phyloP scores from a whole-genome alignment of 495 filamentous ascomycete genomes.

The Penicillium parvum region DNA sequence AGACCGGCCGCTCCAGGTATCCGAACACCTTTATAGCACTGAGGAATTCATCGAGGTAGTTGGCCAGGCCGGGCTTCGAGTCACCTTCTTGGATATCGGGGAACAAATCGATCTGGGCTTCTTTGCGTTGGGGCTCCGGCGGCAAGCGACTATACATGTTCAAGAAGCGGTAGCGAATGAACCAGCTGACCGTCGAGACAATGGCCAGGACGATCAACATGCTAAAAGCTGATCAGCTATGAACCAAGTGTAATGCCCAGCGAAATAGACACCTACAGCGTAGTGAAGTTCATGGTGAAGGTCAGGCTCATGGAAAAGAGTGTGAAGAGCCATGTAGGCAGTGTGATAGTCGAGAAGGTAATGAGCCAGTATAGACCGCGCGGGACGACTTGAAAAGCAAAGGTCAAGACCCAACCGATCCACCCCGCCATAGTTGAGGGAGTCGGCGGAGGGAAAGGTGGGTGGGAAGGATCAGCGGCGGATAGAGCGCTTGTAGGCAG shows the following conservation, averaged over 20 bases:
- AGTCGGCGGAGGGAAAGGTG: conserved; percentile 26
- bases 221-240: conserved; percentile 34
- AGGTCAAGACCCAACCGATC: conserved; percentile 40
- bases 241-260: neutral
- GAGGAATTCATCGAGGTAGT: conserved; percentile 95
- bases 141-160: conserved; percentile 94
- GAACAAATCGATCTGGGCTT: conserved; percentile 91
- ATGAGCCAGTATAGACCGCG: conserved; percentile 75
- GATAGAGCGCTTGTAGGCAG: conserved; percentile 13
- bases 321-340: conserved; percentile 86
- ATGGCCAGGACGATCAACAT: conserved; percentile 72
- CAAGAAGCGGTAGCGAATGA: conserved; percentile 87
- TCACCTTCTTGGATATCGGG: conserved; percentile 88
- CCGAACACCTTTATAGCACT: conserved; percentile 99
- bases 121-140: conserved; percentile 90
- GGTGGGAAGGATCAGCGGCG: conserved; percentile 21
- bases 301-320: conserved; percentile 94
- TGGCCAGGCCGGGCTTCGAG: conserved; percentile 83
- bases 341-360: conserved; percentile 79
- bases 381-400: conserved; percentile 55
- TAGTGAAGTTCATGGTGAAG: conserved; percentile 97
- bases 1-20: conserved; percentile 92
- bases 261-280: conserved; percentile 58
- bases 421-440: conserved; percentile 44
- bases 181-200: conserved; percentile 80